Base-by-base conservation (phyloP, 768 basidiomycete genomes). In the Lactarius hatsudake region DNA sequence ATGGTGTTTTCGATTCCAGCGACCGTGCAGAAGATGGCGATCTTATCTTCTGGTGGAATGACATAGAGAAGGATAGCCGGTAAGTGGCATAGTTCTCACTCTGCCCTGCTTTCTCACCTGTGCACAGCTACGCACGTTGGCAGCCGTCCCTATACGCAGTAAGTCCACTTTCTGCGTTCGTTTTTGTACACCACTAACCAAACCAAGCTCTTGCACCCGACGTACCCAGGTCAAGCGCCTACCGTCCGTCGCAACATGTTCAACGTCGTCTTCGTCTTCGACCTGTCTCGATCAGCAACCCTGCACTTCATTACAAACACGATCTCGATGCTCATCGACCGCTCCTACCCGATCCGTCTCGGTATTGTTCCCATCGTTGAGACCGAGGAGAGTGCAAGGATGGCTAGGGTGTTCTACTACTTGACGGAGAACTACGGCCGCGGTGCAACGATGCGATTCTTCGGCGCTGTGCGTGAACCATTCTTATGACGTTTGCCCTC, bases 1-100 rank as follows among this genome's bases (percentile, higher is more conserved):
- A 91, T 62, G 92, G 89, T 0, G 71, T 97, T n/a, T 89, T 96
- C 65, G 97, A 98, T 76, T 90, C 94, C 1, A 94, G 91, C 65
- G 96, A 99, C 76, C 80, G 92, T 20, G 72, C 74, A 3, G 97
- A 99, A 74, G 93, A 84, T 1, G 93, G 89, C 0, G 81, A 78
- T 42, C 81, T 90, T 4, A 82, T 96, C 45, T 74, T 88, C 0
- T 98, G 92, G 86, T 91, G 90, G 89, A 99, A 98, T 75, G 88
- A 99, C 73, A 77, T 98, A 23, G 89, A 93, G 78, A 90, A 86
- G 69, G 97, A 98, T 76, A 80, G 78, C 48, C 81, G 87, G 81
- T 93, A 78, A 67, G 80, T 73, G 56, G 59, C 45, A 1, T 75
- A 65, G 6, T 48, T 40, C 8, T 45, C 38, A 7, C 65, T 62